phyloP scores from a whole-genome alignment of 75 land plant genomes.

The Larix kaempferi region DNA sequence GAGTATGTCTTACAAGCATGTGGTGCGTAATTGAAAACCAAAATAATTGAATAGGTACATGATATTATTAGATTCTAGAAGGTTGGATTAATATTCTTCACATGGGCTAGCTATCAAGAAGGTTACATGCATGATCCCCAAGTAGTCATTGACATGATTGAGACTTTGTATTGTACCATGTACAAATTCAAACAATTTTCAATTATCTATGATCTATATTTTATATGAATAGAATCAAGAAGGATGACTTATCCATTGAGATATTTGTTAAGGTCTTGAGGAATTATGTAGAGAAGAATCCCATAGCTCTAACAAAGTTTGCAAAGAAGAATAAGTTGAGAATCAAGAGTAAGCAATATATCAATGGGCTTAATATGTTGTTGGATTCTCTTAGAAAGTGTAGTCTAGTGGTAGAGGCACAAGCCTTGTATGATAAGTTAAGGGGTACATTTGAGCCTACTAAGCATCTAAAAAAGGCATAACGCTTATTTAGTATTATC shows the following conservation, averaged over 20 bases:
- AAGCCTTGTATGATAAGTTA: conserved; percentile 44
- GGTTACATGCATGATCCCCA: conserved; percentile 32
- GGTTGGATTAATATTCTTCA: conserved; percentile 60
- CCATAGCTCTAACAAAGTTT: conserved; percentile 45
- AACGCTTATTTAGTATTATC: no score
- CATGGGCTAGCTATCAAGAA: conserved; percentile 50
- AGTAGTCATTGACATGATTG: conserved; percentile 45
- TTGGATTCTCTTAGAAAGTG: conserved; percentile 68
- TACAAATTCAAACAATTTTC: conserved; percentile 53
- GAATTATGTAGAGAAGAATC: conserved; percentile 44
- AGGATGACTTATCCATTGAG: conserved; percentile 38
- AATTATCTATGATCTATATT: conserved; percentile 47
- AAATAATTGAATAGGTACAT: conserved; percentile 35
- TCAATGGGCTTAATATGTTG: conserved; percentile 55
- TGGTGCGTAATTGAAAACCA: conserved; percentile 24
- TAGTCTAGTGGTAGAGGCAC: conserved; percentile 47
- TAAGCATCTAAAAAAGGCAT: no score
- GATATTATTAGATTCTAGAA: conserved; percentile 39
- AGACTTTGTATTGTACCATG: no score
- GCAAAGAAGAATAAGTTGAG: conserved; percentile 48
- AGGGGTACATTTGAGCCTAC: no score
- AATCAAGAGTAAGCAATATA: conserved; percentile 50
- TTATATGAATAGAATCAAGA: conserved; percentile 51
- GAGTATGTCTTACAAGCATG: conserved; percentile 32
- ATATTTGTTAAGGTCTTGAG: conserved; percentile 31